These are phyloP conservation scores for Lizonia empirigonia DNA, from an alignment of 2,329 filamentous ascomycete genomes.

Conservation along the genomic window DNA sequence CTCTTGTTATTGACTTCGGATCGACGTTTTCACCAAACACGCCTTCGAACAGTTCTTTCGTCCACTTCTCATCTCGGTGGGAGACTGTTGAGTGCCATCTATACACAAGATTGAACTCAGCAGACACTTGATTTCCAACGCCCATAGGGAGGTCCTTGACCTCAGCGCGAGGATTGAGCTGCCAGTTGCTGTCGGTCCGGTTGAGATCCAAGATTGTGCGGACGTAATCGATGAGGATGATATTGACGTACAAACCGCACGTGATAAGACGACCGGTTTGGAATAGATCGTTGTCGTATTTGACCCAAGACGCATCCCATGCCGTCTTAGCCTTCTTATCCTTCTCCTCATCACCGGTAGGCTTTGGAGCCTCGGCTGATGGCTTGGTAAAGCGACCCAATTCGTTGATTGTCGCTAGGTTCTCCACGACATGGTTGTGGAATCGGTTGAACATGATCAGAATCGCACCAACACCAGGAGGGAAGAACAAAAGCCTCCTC, in stretches of 20 bases:
- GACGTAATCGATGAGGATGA: conserved; percentile 60
- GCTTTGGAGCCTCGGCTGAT: conserved; percentile 30
- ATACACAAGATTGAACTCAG: conserved; percentile 88
- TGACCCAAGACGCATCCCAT: conserved; percentile 43
- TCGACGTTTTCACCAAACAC: conserved; percentile 55
- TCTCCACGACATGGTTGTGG: conserved; percentile 83
- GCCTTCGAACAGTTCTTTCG: conserved; percentile 60
- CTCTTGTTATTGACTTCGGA: conserved; percentile 60
- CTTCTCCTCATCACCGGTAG: conserved; percentile 52
- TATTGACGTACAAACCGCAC: conserved; percentile 60
- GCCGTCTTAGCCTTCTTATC: conserved; percentile 23
- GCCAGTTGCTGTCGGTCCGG: conserved; percentile 76
- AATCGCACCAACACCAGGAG: conserved; percentile 70
- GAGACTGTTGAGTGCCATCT: conserved; percentile 84
- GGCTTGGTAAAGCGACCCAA: conserved; percentile 76
- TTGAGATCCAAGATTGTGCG: conserved; percentile 65
- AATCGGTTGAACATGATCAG: conserved; percentile 74
- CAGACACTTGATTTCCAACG: conserved; percentile 81
- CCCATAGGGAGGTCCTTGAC: conserved; percentile 70
- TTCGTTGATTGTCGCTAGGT: conserved; percentile 86
- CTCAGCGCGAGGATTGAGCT: conserved; percentile 75
- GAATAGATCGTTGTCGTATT: conserved; percentile 56
- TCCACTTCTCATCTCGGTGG: conserved; percentile 79
- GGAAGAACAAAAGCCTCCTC: conserved; percentile 67
- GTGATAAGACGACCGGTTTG: conserved; percentile 59